Base-by-base conservation (phyloP, 1,139 yeast genomes). In the Maudiozyma humilis region DNA sequence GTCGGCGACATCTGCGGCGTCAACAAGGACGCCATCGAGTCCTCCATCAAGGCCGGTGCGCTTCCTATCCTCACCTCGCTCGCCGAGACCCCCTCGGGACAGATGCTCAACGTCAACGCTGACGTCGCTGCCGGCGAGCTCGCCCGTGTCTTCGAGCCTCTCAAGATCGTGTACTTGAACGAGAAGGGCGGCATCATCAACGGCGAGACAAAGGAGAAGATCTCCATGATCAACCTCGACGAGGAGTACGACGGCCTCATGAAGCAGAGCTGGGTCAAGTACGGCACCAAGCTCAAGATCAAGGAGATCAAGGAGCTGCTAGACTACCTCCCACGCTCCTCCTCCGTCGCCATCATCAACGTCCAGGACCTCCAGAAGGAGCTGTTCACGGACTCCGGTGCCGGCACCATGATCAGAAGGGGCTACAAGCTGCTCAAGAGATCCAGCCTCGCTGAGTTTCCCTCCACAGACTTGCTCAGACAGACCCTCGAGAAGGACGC, bases 41-140 rank as follows among this genome's bases (percentile, higher is more conserved):
- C 97, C 3, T 82, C 96, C 4, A 93, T 91, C 56, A 82, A 82
- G 55, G 95, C 96, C 8, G 99, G 99, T 40, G 94, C 95, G 48
- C 74, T 91, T 60, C 99, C 99, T 25, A 89, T 91, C 54, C 76
- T 91, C 63, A 93, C 99, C 1, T 89, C 97, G 1, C 69, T 91
- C 57, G 98, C 98, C 12, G 98, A 91, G 68, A 91, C 97, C 25
- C 76, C 93, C 16, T 86, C 93, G 4, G 98, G 99, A 25, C 99
- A 91, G 70, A 83, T 91, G 64, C 75, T 91, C 63, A 91, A 91
- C 60, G 98, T 91, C 50, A 91, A 91, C 64, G 99, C 99, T 6
- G 99, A 91, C 62, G 96, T 91, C 44, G 98, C 98, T 37, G 99
- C 99, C 40, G 95, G 96, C 55, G 97, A 91, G 67, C 76, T 91